Evolutionary conservation across 352 stramenopile genomes (phyloP), one percentile per base, ranked within the genome.

Genomic region (Phytophthora megakarya): DNA sequence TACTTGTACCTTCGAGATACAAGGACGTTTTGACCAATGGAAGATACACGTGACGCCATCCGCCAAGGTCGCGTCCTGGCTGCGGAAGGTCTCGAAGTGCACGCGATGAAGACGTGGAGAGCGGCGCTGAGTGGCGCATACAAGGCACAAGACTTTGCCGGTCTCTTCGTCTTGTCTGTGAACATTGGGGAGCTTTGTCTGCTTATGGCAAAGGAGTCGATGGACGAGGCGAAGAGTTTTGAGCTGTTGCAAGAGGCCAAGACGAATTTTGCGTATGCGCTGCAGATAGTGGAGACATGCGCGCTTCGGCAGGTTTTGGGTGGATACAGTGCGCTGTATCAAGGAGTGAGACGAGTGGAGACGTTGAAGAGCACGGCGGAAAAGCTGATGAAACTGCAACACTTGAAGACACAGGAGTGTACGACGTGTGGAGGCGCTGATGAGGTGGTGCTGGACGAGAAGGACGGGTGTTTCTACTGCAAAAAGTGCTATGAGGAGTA

Each of bases 381-480:
- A 33, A 47, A 42, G 30, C 38, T 73, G 30, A 33, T 65, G 22
- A n/a, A 65, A 35, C 13, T 72, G 47, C 58, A 64, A 28, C 13
- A n/a, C 45, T 30, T n/a, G 13, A 32, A 51, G 5, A 30, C 7
- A 21, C 6, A 47, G 19, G 10, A 8, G 12, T 94, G 85, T 26
- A 75, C 80, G n/a, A 92, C 85, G 7, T 94, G 85, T 42, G 59
- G 58, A 51, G 30, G 51, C 1, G 50, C 9, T 40, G 21, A n/a
- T 22, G 19, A 79, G 5, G 26, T 90, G 25, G 55, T 90, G 26
- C 42, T 88, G 25, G 86, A 94, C 26, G 68, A 82, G 30, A 77
- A 73, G 19, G 83, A 94, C 46, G 82, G 77, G 5, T 85, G 83
- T 21, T 58, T 53, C n/a, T 94, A 94, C 57, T 94, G 86, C 52